Percentiles rank a stretch among this genome's conserved stretches.
These are phyloP conservation scores for Puya raimondii DNA, from an alignment of 176 grass and related monocot species.

Conservation along the genomic window DNA sequence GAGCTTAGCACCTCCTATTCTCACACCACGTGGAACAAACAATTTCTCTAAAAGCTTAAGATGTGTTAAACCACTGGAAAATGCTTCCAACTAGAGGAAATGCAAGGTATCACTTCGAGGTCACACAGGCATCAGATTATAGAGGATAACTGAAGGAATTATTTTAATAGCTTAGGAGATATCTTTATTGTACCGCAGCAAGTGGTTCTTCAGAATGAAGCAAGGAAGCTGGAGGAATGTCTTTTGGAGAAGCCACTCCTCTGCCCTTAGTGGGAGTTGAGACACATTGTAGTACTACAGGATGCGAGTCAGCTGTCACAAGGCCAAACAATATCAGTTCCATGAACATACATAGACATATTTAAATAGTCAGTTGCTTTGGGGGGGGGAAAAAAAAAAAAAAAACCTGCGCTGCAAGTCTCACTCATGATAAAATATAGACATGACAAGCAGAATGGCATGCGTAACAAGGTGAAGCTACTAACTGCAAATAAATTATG, in stretches of 20 bases:
- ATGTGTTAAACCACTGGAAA: background rate
- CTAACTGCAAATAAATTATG: background rate
- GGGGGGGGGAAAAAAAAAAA: background rate
- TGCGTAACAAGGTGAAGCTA: background rate
- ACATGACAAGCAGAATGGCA: background rate
- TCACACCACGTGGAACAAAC: background rate
- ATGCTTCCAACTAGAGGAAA: background rate
- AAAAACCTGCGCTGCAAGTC: background rate
- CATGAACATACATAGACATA: conserved; percentile 6
- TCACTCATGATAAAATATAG: background rate
- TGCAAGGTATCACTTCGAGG: background rate
- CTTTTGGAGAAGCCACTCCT: conserved; percentile 58
- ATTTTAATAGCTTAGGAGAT: conserved; percentile 11
- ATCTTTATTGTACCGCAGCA: conserved; percentile 46
- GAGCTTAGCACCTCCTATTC: background rate
- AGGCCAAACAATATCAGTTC: conserved; percentile 24
- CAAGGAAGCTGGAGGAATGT: conserved; percentile 56
- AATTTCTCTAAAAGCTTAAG: background rate
- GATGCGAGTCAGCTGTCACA: conserved; percentile 28
- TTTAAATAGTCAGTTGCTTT: conserved; percentile 7
- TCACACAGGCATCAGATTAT: background rate
- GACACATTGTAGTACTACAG: conserved; percentile 46
- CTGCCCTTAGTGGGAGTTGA: conserved; percentile 60
- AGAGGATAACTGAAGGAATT: background rate
- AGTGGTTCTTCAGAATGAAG: conserved; percentile 82